These are phyloP conservation scores for Neurospora sp. DNA, from an alignment of 495 filamentous ascomycete species.

Conservation along the genomic window DNA sequence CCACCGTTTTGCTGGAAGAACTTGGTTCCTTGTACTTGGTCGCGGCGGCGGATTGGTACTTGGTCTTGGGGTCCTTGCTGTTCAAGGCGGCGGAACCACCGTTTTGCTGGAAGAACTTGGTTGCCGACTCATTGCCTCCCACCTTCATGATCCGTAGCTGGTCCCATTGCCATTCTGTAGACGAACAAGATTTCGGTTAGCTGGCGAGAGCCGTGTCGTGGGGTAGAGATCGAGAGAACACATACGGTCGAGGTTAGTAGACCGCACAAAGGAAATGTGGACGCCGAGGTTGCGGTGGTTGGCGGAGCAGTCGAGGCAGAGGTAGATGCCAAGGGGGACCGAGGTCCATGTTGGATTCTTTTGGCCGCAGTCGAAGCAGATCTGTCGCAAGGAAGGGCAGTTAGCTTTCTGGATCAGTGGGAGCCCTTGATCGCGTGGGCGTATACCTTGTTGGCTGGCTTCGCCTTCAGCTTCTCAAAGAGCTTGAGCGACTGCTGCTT, in stretches of 20 bases:
- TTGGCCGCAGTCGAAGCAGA: constrained; percentile 94
- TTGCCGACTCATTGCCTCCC: constrained; percentile 94
- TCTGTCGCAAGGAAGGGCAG: constrained; percentile 33
- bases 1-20: constrained; percentile 95
- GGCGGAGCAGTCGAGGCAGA: constrained; percentile 93
- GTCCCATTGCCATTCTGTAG: constrained; percentile 98
- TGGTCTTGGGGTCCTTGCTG: constrained; percentile 91
- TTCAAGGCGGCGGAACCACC: constrained; percentile 87
- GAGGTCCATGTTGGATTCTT: constrained; percentile 99
- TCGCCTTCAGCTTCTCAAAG: constrained; percentile 93
- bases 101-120: constrained; percentile 93
- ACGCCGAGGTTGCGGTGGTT: constrained; percentile 87
- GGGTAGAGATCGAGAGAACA: neutral
- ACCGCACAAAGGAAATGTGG: constrained; percentile 96
- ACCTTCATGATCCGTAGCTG: constrained; percentile 97
- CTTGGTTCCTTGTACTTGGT: constrained; percentile 95
- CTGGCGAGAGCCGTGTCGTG: neutral
- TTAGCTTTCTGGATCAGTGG: neutral
- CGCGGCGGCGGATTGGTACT: constrained; percentile 84
- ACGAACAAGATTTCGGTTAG: constrained; percentile 5
- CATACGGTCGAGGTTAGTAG: constrained; percentile 96
- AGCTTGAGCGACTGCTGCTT: constrained; percentile 95
- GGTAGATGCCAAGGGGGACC: constrained; percentile 92
- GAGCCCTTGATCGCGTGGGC: constrained; percentile 2
- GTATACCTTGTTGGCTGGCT: constrained; percentile 85